Percentiles rank a stretch among this genome's conserved stretches.
Evolutionary conservation across 2,329 filamentous ascomycete species (phyloP).

Genomic region (Cercospora sp.): DNA sequence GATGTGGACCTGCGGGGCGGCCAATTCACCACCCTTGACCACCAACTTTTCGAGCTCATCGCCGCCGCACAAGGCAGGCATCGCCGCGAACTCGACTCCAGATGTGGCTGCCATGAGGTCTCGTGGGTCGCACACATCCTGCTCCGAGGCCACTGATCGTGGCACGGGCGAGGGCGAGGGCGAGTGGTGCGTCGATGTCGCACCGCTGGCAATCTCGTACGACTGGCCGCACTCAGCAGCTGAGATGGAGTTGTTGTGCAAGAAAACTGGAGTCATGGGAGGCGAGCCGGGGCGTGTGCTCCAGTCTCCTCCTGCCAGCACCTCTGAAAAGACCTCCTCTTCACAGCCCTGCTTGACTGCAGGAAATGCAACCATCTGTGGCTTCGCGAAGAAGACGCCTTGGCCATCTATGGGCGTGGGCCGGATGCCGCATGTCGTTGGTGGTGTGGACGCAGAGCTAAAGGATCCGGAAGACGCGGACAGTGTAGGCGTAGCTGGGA

Average conservation of each 20-base stretch:
- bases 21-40: constrained; percentile 46
- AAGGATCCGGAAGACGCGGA: constrained; percentile 77
- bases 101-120: constrained; percentile 72
- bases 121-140: constrained; percentile 81
- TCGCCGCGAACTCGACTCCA: constrained; percentile 63
- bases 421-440: constrained; percentile 70
- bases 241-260: constrained; percentile 66
- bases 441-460: constrained; percentile 82
- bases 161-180: constrained; percentile 82
- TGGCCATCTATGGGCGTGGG: constrained; percentile 81
- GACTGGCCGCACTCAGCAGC: constrained; percentile 49
- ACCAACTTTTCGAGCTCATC: constrained; percentile 55
- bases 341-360: constrained; percentile 71
- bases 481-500: constrained; percentile 82
- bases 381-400: constrained; percentile 33
- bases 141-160: constrained; percentile 64
- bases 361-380: constrained; percentile 52
- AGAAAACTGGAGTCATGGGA: constrained; percentile 80
- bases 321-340: constrained; percentile 68
- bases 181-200: constrained; percentile 67
- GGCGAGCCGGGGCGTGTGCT: constrained; percentile 70
- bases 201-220: constrained; percentile 70
- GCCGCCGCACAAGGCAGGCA: constrained; percentile 61
- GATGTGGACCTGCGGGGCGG: constrained; percentile 41
- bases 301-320: constrained; percentile 73